Conservation (phyloP, 2,329 filamentous ascomycete species). For the Fusarium robinianum region DNA sequence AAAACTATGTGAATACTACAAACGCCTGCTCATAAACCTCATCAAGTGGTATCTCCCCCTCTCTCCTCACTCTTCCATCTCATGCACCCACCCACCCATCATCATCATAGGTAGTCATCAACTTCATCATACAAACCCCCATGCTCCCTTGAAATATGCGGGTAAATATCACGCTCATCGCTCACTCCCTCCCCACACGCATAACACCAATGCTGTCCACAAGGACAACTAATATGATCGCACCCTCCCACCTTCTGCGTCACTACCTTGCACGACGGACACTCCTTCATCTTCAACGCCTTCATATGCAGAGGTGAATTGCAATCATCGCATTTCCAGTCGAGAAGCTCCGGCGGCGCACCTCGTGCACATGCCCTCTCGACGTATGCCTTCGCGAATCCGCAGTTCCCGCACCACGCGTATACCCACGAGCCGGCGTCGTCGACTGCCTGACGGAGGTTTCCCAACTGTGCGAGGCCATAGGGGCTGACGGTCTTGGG, state of each 20-base stretch:
- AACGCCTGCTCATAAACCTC: neutral
- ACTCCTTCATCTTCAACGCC: conserved; percentile 33
- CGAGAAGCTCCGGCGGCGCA: conserved; percentile 41
- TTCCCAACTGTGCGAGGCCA: conserved; percentile 45
- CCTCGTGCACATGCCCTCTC: conserved; percentile 51
- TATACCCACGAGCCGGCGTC: conserved; percentile 52
- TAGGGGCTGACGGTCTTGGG: conserved; percentile 44
- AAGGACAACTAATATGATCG: conserved; percentile 47
- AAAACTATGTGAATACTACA: neutral
- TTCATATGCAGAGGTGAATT: conserved; percentile 4
- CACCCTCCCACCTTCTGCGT: conserved; percentile 47
- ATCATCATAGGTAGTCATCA: conserved; percentile 27
- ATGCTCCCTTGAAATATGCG: conserved; percentile 43
- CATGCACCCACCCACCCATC: conserved; percentile 19
- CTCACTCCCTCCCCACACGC: conserved; percentile 41
- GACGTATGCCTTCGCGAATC: conserved; percentile 46
- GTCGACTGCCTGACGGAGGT: conserved; percentile 45
- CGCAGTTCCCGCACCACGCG: conserved; percentile 52
- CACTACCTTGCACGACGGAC: conserved; percentile 44
- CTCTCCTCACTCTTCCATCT: conserved; percentile 1
- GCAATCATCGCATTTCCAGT: conserved; percentile 51
- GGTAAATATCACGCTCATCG: conserved; percentile 41
- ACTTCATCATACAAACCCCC: conserved; percentile 36
- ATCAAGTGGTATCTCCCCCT: conserved; percentile 4
- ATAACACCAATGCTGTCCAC: conserved; percentile 48